phyloP scores from a whole-genome alignment of 768 basidiomycete genomes.

The Lactifluus echinatus region DNA sequence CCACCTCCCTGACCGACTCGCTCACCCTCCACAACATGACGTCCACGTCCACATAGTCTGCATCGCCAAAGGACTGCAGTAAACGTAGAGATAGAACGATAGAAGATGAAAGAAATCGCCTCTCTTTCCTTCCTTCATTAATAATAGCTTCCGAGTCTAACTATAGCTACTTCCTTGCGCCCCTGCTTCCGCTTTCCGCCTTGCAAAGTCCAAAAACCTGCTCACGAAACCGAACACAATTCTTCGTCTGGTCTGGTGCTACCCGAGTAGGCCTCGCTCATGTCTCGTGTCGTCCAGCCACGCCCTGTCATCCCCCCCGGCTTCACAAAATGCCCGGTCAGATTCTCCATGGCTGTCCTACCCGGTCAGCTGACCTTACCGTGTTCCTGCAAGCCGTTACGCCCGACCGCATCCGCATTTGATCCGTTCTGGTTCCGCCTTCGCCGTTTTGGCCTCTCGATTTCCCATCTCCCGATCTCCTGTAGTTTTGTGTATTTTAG shows the following conservation, averaged over 20 bases:
- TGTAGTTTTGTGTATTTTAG: too few species aligned
- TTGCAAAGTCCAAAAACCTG: background rate
- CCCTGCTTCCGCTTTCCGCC: background rate
- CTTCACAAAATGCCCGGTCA: background rate
- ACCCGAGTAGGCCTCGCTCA: background rate
- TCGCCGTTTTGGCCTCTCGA: background rate
- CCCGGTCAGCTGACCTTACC: background rate
- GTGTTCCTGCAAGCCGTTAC: background rate
- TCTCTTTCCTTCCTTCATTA: background rate
- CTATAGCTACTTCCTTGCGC: background rate
- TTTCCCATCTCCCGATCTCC: background rate
- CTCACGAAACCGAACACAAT: background rate
- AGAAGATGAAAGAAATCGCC: background rate
- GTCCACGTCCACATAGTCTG: slow-evolving; percentile 28
- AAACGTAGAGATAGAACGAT: too few species aligned
- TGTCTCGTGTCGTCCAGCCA: background rate
- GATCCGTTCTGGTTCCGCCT: background rate
- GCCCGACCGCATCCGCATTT: background rate
- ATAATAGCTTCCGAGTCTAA: background rate
- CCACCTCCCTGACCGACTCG: too few species aligned
- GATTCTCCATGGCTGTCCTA: background rate
- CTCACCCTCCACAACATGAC: too few species aligned
- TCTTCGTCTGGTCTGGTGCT: too few species aligned
- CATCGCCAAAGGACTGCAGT: too few species aligned
- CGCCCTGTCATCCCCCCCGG: background rate